Evolutionary conservation across 495 filamentous ascomycete genomes (phyloP).

Genomic region (Bacidia gigantensis): DNA sequence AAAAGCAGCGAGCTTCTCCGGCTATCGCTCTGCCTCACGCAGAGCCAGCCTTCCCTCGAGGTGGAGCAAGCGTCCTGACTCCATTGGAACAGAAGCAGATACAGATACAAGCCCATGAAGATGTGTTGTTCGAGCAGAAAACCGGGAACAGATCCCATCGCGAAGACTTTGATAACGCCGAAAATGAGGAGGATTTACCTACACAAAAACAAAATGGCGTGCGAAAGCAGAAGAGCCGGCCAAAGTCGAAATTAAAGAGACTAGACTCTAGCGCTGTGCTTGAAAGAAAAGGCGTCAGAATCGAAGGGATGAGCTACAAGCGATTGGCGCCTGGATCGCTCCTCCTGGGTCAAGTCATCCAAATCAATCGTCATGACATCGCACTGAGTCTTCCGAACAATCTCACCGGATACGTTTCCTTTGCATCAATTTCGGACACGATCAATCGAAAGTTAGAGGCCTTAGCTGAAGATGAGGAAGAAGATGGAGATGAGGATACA

Average conservation of each 20-base stretch:
- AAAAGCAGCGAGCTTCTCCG: constrained; percentile 24
- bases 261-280: constrained; percentile 29
- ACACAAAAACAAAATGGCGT: constrained; percentile 34
- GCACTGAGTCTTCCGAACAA: constrained; percentile 81
- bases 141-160: constrained; percentile 34
- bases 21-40: constrained; percentile 45
- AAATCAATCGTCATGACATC: constrained; percentile 66
- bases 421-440: constrained; percentile 75
- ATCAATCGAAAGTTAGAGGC: constrained; percentile 54
- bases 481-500: constrained; percentile 36
- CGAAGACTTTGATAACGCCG: constrained; percentile 29
- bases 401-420: constrained; percentile 72
- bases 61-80: constrained; percentile 79
- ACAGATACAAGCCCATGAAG: constrained; percentile 78
- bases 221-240: constrained; percentile 36
- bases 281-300: constrained; percentile 49
- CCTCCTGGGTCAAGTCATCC: constrained; percentile 72
- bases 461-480: constrained; percentile 44
- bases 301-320: constrained; percentile 87
- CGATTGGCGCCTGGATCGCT: constrained; percentile 69
- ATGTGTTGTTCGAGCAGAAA: constrained; percentile 84
- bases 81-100: constrained; percentile 94
- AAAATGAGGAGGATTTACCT: constrained; percentile 32
- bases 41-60: constrained; percentile 80
- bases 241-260: constrained; percentile 32